Conservation (phyloP, 1,139 yeast species). For the Citeromyces siamensis region DNA sequence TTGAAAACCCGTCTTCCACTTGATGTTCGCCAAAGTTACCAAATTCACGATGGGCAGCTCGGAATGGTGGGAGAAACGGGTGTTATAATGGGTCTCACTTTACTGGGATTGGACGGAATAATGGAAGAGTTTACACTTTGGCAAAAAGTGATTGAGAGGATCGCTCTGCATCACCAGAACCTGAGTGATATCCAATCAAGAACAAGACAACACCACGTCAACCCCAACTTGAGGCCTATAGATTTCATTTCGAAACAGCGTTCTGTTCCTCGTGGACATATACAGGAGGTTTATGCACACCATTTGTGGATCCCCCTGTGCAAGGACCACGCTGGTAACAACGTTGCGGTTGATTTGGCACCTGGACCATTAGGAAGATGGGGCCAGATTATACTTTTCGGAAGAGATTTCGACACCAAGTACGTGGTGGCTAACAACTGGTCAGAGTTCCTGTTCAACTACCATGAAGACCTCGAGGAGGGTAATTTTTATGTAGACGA, state of each 20-base stretch:
- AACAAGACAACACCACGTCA: not conserved
- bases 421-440: conserved; percentile 44
- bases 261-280: conserved; percentile 37
- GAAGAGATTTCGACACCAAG: conserved; percentile 54
- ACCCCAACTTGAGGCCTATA: not conserved
- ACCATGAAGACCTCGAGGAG: conserved; percentile 45
- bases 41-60: conserved; percentile 75
- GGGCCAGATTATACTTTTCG: conserved; percentile 54
- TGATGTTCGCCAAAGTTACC: conserved; percentile 66
- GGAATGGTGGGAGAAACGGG: conserved; percentile 54
- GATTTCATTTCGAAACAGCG: conserved; percentile 2
- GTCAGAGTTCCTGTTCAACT: conserved; percentile 37
- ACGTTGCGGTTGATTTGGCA: conserved; percentile 47
- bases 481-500: conserved; percentile 42
- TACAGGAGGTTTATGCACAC: conserved; percentile 42
- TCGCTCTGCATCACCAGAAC: conserved; percentile 26
- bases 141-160: conserved; percentile 51
- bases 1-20: conserved; percentile 53
- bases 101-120: conserved; percentile 60
- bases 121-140: conserved; percentile 63
- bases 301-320: conserved; percentile 51
- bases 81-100: conserved; percentile 54
- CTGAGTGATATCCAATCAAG: not conserved
- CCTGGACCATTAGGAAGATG: conserved; percentile 49
- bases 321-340: conserved; percentile 47